A percentile compares a stretch with the other conserved stretches of the same genome.
Conservation (phyloP, 2,329 filamentous ascomycete genomes). For the Fusarium armeniacum region DNA sequence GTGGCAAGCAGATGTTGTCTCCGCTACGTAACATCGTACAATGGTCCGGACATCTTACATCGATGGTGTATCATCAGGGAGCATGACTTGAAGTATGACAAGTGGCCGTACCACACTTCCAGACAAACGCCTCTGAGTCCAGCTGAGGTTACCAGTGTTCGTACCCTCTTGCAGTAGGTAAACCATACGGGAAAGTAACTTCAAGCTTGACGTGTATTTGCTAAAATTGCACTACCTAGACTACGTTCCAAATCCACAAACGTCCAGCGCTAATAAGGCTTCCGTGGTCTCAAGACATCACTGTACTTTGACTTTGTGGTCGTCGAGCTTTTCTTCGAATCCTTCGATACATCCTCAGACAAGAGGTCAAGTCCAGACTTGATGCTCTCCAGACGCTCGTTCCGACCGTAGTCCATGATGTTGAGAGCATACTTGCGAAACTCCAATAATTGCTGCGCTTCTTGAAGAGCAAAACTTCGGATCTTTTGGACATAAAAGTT, state of each 20-base stretch:
- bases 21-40: not conserved
- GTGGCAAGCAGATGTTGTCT: not conserved
- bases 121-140: too few relatives aligned
- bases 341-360: not conserved
- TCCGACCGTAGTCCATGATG: slow-evolving; percentile 56
- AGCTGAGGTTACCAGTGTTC: too few relatives aligned
- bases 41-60: too few relatives aligned
- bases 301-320: not conserved
- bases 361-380: slow-evolving; percentile 26
- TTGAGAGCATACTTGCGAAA: slow-evolving; percentile 54
- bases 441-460: slow-evolving; percentile 47
- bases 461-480: slow-evolving; percentile 51
- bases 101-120: too few relatives aligned
- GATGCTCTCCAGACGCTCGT: slow-evolving; percentile 50
- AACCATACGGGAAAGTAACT: not conserved
- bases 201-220: not conserved
- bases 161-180: not conserved
- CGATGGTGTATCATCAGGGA: too few relatives aligned
- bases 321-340: not conserved
- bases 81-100: not conserved
- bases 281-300: not conserved
- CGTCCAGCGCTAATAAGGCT: not conserved
- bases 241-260: not conserved
- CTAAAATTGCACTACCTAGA: not conserved
- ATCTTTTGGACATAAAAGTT: slow-evolving; percentile 15